These are phyloP conservation scores for Cymbidium sinense DNA, from an alignment of 106 monocot species.

Conservation along the genomic window DNA sequence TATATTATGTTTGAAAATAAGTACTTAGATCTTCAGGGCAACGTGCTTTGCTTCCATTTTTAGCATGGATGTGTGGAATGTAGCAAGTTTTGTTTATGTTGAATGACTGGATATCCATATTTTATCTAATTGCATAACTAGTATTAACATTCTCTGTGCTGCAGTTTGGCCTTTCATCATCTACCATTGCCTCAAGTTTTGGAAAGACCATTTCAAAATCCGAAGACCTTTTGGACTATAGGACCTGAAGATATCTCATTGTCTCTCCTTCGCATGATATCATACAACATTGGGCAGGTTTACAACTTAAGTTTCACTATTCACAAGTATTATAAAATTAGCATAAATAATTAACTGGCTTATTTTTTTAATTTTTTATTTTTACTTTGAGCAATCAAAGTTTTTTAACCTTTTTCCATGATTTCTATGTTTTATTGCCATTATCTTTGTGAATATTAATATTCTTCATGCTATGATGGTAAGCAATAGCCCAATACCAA, in stretches of 20 bases:
- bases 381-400: not conserved
- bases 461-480: not conserved
- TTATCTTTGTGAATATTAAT: not conserved
- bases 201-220: conserved; percentile 84
- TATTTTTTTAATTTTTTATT: not conserved
- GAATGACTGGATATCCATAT: not conserved
- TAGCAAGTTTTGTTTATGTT: not conserved
- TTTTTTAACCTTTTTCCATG: not conserved
- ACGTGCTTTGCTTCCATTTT: not conserved
- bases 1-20: not conserved
- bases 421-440: not conserved
- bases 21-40: not conserved
- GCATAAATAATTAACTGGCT: not conserved
- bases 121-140: not conserved
- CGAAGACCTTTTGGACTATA: conserved; percentile 83
- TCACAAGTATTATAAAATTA: not conserved
- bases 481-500: not conserved
- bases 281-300: conserved; percentile 99
- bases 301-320: not conserved
- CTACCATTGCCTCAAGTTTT: conserved; percentile 97
- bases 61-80: not conserved
- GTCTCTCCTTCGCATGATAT: conserved; percentile 94
- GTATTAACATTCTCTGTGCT: not conserved
- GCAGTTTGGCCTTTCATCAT: conserved; percentile 96
- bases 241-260: conserved; percentile 97